Evolutionary conservation across 2,329 filamentous ascomycete species (phyloP).

Genomic region (Cercospora berteroae): DNA sequence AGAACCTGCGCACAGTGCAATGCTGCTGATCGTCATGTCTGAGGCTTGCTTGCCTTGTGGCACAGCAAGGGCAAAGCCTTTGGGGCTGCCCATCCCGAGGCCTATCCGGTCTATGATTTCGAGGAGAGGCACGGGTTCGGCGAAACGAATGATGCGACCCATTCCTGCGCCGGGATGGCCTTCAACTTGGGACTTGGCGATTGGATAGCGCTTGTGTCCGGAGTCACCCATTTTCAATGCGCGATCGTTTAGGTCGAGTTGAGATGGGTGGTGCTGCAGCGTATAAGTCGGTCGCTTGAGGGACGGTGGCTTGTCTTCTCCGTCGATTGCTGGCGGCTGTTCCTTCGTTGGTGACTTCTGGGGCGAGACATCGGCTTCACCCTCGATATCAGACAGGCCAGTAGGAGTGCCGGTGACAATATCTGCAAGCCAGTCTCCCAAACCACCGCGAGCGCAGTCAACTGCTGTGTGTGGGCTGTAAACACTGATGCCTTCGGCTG

Average conservation of each 20-base stretch:
- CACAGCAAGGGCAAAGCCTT: slow-evolving; percentile 62
- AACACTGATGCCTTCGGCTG: slow-evolving; percentile 80
- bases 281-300: slow-evolving; percentile 43
- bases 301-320: slow-evolving; percentile 39
- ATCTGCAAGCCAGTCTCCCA: slow-evolving; percentile 93
- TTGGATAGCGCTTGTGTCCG: slow-evolving; percentile 53
- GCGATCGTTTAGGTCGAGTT: slow-evolving; percentile 38
- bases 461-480: slow-evolving; percentile 96
- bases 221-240: slow-evolving; percentile 43
- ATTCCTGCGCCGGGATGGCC: slow-evolving; percentile 55
- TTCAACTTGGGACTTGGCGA: slow-evolving; percentile 49
- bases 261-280: slow-evolving; percentile 51
- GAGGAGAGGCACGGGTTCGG: slow-evolving; percentile 52
- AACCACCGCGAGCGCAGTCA: slow-evolving; percentile 77
- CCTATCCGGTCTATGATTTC: slow-evolving; percentile 62
- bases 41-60: slow-evolving; percentile 57
- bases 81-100: slow-evolving; percentile 63
- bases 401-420: slow-evolving; percentile 64
- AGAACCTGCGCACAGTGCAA: slow-evolving; percentile 87
- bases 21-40: slow-evolving; percentile 60
- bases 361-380: slow-evolving; percentile 14
- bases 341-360: slow-evolving; percentile 15
- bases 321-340: slow-evolving; percentile 11
- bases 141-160: slow-evolving; percentile 60
- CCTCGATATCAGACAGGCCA: slow-evolving; percentile 24